phyloP scores from a whole-genome alignment of 2,329 filamentous ascomycete genomes.

The Paecilomyces formosus region DNA sequence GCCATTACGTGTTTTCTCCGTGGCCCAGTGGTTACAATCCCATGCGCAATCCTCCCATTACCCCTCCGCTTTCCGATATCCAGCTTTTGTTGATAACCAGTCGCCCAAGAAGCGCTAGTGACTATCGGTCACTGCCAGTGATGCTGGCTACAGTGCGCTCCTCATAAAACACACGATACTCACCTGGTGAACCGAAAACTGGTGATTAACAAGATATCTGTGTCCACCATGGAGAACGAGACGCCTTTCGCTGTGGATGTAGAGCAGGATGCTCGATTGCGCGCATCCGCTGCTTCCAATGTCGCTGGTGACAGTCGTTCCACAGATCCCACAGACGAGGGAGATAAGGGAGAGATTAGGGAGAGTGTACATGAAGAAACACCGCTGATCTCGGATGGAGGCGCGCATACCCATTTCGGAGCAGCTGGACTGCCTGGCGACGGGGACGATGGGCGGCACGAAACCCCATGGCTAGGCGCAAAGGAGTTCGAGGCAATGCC shows the following conservation, averaged over 20 bases:
- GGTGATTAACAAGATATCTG: background rate
- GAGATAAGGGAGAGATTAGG: conserved; percentile 11
- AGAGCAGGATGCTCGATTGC: conserved; percentile 23
- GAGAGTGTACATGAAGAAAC: conserved; percentile 17
- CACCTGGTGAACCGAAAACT: background rate
- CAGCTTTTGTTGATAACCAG: background rate
- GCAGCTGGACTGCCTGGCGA: background rate
- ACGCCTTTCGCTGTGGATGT: conserved; percentile 22
- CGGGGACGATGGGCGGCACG: conserved; percentile 3
- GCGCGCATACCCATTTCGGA: background rate
- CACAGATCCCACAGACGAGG: conserved; percentile 1
- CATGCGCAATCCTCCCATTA: background rate
- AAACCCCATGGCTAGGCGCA: conserved; percentile 8
- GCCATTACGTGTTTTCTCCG: background rate
- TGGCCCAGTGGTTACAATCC: background rate
- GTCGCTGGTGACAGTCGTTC: background rate
- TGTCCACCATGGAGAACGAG: conserved; percentile 24
- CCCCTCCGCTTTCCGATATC: background rate
- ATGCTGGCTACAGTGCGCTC: background rate
- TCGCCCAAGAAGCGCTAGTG: background rate
- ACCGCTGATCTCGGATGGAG: conserved; percentile 15
- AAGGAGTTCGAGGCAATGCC: conserved; percentile 34
- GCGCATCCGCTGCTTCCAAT: conserved; percentile 7
- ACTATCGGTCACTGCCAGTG: background rate
- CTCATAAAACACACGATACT: background rate